Percentiles rank a stretch among this genome's conserved stretches.
phyloP scores from a whole-genome alignment of 176 grass and related monocot species.

The Canna indica region DNA sequence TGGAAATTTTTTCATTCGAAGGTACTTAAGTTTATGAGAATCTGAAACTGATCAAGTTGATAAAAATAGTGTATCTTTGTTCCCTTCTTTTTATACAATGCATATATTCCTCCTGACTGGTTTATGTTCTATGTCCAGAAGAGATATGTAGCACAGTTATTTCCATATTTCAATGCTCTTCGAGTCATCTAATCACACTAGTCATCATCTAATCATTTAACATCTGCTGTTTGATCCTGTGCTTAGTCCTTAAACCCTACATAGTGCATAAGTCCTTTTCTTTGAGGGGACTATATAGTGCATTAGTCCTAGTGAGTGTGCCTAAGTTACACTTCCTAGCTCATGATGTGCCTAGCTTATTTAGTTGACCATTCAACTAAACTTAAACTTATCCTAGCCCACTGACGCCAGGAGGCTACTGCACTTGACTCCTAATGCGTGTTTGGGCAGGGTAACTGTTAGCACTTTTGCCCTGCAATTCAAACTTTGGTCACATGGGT shows the following conservation, averaged over 20 bases:
- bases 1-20: conserved; percentile 87
- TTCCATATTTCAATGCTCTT: not conserved
- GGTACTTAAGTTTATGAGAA: conserved; percentile 33
- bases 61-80: conserved; percentile 4
- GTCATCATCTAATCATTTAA: too few relatives aligned
- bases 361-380: not conserved
- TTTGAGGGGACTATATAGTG: too few relatives aligned
- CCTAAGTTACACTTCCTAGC: not conserved
- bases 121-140: not conserved
- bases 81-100: not conserved
- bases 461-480: not conserved
- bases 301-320: too few relatives aligned
- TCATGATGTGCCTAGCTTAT: not conserved
- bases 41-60: not conserved
- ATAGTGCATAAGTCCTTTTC: too few relatives aligned
- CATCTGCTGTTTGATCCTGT: too few relatives aligned
- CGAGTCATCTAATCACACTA: too few relatives aligned
- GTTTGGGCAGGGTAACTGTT: not conserved
- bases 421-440: not conserved
- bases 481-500: not conserved
- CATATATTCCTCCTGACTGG: not conserved
- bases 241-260: too few relatives aligned
- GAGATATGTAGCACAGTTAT: not conserved
- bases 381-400: not conserved
- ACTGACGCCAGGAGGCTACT: not conserved